Evolutionary conservation across 352 stramenopile species (phyloP).

Genomic region (Phytophthora kernoviae): DNA sequence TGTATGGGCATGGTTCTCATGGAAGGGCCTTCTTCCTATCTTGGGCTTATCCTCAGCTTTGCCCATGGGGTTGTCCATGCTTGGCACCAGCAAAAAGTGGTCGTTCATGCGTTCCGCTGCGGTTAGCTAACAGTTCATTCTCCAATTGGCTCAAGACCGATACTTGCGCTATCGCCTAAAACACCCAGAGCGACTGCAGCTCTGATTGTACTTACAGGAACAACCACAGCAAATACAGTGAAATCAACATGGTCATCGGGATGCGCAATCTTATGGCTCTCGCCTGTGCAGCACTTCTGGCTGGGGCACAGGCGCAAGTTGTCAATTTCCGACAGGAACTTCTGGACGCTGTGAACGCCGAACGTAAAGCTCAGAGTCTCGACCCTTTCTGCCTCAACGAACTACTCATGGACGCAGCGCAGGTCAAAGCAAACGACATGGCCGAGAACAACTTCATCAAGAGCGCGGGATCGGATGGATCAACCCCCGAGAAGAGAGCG

Average conservation of each 20-base stretch:
- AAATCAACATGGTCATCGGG: constrained; percentile 15
- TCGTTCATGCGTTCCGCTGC: background rate
- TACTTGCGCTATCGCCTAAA: constrained; percentile 8
- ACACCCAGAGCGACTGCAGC: constrained; percentile 21
- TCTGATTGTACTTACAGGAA: constrained; percentile 21
- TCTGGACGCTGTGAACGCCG: constrained; percentile 40
- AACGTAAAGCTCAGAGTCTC: constrained; percentile 38
- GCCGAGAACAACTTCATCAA: constrained; percentile 39
- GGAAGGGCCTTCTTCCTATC: constrained; percentile 30
- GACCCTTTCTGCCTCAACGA: constrained; percentile 48
- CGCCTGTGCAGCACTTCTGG: constrained; percentile 18
- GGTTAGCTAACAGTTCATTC: constrained; percentile 33
- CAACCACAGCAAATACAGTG: constrained; percentile 15
- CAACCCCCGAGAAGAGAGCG: constrained; percentile 35
- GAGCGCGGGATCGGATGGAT: constrained; percentile 41
- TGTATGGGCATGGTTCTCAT: constrained; percentile 27
- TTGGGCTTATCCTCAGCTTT: constrained; percentile 38
- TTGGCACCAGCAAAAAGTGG: constrained; percentile 5
- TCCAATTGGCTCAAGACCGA: constrained; percentile 26
- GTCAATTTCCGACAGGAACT: constrained; percentile 54
- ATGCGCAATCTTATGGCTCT: constrained; percentile 16
- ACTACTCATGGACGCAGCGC: constrained; percentile 41
- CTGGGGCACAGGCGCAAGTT: constrained; percentile 30
- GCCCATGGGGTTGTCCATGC: constrained; percentile 15
- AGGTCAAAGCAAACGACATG: constrained; percentile 43